Conservation (phyloP, 2,329 filamentous ascomycete species). For the Penicillium sp. region DNA sequence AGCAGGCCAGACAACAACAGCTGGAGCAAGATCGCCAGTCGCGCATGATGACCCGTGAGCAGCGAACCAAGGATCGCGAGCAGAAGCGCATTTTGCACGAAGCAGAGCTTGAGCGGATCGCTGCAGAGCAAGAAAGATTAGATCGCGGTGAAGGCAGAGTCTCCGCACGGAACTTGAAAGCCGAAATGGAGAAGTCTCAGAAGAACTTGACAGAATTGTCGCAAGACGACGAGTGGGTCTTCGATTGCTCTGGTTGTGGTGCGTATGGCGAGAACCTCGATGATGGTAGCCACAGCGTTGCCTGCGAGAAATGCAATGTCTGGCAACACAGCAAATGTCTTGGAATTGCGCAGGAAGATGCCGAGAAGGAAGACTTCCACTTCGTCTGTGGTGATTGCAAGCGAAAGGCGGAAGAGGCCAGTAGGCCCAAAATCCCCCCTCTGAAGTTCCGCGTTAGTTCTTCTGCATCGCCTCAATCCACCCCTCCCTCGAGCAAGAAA, state of each 20-base stretch:
- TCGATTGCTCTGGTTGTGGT: slow-evolving; percentile 87
- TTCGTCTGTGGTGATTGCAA: slow-evolving; percentile 82
- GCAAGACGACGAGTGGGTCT: slow-evolving; percentile 83
- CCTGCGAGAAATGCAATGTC: slow-evolving; percentile 89
- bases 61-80: slow-evolving; percentile 82
- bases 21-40: slow-evolving; percentile 74
- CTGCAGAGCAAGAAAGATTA: slow-evolving; percentile 69
- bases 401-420: slow-evolving; percentile 63
- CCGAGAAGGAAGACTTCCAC: slow-evolving; percentile 81
- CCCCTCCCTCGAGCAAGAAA: slow-evolving; percentile 20
- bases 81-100: slow-evolving; percentile 79
- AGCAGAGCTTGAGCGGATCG: slow-evolving; percentile 76
- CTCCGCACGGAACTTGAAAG: slow-evolving; percentile 78
- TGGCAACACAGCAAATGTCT: slow-evolving; percentile 98
- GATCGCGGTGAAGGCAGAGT: slow-evolving; percentile 60
- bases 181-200: slow-evolving; percentile 77
- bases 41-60: slow-evolving; percentile 79
- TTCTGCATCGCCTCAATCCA: slow-evolving; percentile 48
- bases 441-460: slow-evolving; percentile 59
- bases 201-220: slow-evolving; percentile 73
- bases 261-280: slow-evolving; percentile 85
- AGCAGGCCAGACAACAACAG: slow-evolving; percentile 62
- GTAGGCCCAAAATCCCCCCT: slow-evolving; percentile 61
- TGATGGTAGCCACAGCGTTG: slow-evolving; percentile 89
- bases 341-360: slow-evolving; percentile 73